Evolutionary conservation across 1,284 basidiomycete genomes (phyloP), one percentile per base, ranked within the genome.

Genomic region (Sanghuangporus weigelae): DNA sequence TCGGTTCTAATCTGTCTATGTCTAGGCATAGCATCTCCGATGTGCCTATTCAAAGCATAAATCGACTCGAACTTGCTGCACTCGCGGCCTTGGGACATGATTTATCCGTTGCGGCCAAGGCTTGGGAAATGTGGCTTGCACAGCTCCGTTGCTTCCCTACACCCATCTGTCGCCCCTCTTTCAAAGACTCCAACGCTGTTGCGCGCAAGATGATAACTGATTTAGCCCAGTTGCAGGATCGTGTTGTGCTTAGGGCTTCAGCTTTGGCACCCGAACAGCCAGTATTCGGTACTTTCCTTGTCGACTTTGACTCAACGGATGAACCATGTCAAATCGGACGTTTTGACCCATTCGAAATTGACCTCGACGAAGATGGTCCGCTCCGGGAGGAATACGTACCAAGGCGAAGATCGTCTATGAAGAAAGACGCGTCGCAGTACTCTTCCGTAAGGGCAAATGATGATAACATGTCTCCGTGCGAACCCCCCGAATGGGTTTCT

Each of bases 401-500:
- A 11, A 84, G 78, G 67, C 86, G 88, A 59, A 86, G 86, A 59
- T 71, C 78, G 63, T 62, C 53, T 38, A n/a, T 16, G 16, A 54
- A 54, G 35, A 38, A 26, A 54, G 31, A 38, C 59, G 44, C 50
- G 49, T 42, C 55, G 26, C 26, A 31, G 5, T 31, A 5, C 26
- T 31, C 26, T 31, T 31, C 26, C 26, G 26, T 31, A 31, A 19
- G n/a, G 54, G 31, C 42, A 42, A 23, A 19, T 7, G 44, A 38
- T 11, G 11, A 26, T 14, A 36, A 38, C 23, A 70, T 68, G 63
- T 67, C 64, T 12, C 65, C 70, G 2, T 72, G 72, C 21, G 73
- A 91, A 21, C 89, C 90, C 19, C 85, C 90, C 7, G 84, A 84
- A 72, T 92, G 90, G 90, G 90, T 87, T 70, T 89, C 90, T 57